Evolutionary conservation across 371 early-diverging fungal genomes (phyloP), one percentile per base, ranked within the genome.

Genomic region (Catenaria anguillulae): DNA sequence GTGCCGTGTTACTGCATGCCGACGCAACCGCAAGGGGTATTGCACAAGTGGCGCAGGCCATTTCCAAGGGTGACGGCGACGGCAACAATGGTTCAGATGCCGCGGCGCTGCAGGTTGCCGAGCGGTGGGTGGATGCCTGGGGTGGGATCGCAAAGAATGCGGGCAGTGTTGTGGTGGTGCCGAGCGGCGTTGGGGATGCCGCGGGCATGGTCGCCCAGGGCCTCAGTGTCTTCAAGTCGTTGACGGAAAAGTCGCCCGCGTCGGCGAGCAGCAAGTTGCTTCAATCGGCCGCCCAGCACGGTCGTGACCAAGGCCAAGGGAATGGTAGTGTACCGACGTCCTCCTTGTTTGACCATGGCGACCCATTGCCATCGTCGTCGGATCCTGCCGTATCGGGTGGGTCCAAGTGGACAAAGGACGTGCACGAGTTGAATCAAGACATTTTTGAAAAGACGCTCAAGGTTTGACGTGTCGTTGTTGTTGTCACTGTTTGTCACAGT

Each of bases 101-200:
- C 61, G 97, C 96, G 0, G 80, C 92, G 5, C 79, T 96, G 70
- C 84, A 88, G 10, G 86, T 97, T 4, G 97, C 97, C n/a, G 94
- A 97, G 66, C 90, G 92, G 76, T 97, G 95, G 68, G 89, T 97
- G 48, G 92, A 93, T 54, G 90, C 93, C 0, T 95, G 95, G 70
- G 88, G 58, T 34, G 37, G 35, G 26, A 40, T 35, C 24, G 58
- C 40, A 24, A 36, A 56, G 35, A 40, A 40, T 21, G 35, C 58
- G 26, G 40, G 35, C 17, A 34, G 35, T 8, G 37, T 56, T 15
- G 58, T 35, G 10, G 40, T 36, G 35, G 58, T 36, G 12, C 35
- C 35, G 58, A 17, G 26, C 35, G n/a, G 35, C 21, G 10, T 56
- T 15, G 40, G 40, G 10, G 40, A 35, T n/a, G 35, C 58, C 26